Evolutionary conservation across 2,329 filamentous ascomycete genomes (phyloP).

Genomic region (Aspergillus fumigatus): DNA sequence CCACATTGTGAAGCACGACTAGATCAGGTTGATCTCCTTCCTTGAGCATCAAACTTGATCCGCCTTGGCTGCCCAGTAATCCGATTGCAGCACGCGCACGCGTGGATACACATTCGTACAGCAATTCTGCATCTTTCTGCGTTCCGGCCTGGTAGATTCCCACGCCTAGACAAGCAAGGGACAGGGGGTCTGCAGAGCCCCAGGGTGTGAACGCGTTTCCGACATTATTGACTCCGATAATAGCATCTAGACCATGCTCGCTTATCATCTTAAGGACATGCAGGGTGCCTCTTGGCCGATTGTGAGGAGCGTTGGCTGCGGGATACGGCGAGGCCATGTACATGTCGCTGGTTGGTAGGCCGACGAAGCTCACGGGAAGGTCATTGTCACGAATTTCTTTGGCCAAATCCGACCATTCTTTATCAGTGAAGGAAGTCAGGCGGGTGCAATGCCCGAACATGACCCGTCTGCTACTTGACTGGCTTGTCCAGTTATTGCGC

Average conservation of each 20-base stretch:
- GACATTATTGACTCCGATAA: constrained; percentile 66
- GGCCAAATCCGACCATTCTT: constrained; percentile 49
- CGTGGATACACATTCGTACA: constrained; percentile 53
- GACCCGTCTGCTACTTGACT: constrained; percentile 45
- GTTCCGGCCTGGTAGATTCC: constrained; percentile 66
- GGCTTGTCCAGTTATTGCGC: constrained; percentile 46
- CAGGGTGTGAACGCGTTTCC: constrained; percentile 71
- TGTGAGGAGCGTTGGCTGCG: constrained; percentile 6
- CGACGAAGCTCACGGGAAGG: constrained; percentile 63
- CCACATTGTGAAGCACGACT: constrained; percentile 22
- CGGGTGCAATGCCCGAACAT: constrained; percentile 66
- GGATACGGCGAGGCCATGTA: constrained; percentile 61
- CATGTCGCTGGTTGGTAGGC: constrained; percentile 65
- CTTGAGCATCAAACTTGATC: constrained; percentile 6
- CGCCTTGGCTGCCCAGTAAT: constrained; percentile 6
- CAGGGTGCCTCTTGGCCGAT: constrained; percentile 55
- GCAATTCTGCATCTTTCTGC: constrained; percentile 51
- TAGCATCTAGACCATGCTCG: constrained; percentile 54
- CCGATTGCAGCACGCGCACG: constrained; percentile 38
- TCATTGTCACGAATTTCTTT: constrained; percentile 42
- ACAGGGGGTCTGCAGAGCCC: constrained; percentile 62
- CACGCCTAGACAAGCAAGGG: constrained; percentile 58
- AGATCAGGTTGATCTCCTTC: constrained; percentile 15
- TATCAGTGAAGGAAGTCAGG: constrained; percentile 51
- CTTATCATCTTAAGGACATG: constrained; percentile 58